Conservation (phyloP, 2,329 filamentous ascomycete genomes). For the Paracamarosporium sp. region DNA sequence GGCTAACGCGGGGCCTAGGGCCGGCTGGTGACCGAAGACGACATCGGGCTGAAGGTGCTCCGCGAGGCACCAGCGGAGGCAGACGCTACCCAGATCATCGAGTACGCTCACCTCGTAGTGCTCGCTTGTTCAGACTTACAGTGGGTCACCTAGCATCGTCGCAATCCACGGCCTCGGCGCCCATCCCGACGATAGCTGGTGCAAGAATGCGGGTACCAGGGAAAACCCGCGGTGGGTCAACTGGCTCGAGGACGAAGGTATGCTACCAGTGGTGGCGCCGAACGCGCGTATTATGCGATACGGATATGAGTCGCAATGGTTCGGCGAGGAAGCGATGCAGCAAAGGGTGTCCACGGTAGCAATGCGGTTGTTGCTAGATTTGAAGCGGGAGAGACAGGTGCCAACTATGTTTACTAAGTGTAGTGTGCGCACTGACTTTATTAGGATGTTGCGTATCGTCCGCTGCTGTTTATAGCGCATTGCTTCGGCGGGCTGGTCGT, state of each 20-base stretch:
- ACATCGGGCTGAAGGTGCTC: conserved; percentile 29
- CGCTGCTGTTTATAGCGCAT: conserved; percentile 32
- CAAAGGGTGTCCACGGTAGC: conserved; percentile 27
- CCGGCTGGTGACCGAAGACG: conserved; percentile 22
- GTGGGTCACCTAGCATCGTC: conserved; percentile 27
- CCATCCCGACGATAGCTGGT: conserved; percentile 36
- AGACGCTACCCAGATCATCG: conserved; percentile 18
- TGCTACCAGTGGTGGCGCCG: conserved; percentile 27
- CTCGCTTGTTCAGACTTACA: conserved; percentile 2
- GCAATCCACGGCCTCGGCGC: conserved; percentile 36
- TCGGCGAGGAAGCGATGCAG: conserved; percentile 27
- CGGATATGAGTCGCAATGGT: conserved; percentile 35
- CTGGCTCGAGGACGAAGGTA: conserved; percentile 30
- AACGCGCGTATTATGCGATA: conserved; percentile 37
- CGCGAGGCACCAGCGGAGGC: conserved; percentile 22
- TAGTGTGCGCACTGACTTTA: conserved; percentile 4
- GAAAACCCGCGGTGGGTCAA: conserved; percentile 26
- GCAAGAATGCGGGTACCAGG: conserved; percentile 30
- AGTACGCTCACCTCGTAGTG: conserved; percentile 18
- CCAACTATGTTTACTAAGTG: neutral
- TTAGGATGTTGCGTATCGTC: conserved; percentile 24
- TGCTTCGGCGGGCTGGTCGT: conserved; percentile 34
- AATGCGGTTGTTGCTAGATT: conserved; percentile 22
- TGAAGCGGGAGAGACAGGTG: conserved; percentile 26
- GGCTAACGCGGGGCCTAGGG: conserved; percentile 18